Evolutionary conservation across 1,284 basidiomycete species (phyloP).

Genomic region (Heterobasidion parviporum): DNA sequence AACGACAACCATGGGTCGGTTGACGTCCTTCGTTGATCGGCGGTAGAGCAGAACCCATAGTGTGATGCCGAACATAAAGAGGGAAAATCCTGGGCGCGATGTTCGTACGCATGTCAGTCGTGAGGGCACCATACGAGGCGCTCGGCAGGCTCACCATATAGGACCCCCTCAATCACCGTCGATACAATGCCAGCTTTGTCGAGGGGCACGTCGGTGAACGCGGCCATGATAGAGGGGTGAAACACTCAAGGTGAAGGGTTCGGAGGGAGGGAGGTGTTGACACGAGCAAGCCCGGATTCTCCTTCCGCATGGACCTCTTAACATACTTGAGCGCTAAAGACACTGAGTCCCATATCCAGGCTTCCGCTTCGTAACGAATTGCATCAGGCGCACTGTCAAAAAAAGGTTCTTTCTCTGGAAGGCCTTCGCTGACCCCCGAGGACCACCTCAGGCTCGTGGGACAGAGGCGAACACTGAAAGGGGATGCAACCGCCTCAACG

Average conservation of each 20-base stretch:
- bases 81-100: constrained; percentile 17
- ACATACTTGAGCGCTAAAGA: no score
- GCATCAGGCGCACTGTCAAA: no score
- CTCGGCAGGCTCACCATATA: constrained; percentile 14
- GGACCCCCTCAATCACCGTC: constrained; percentile 17
- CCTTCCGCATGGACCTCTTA: no score
- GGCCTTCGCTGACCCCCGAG: no score
- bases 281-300: no score
- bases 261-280: no score
- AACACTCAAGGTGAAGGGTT: no score
- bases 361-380: no score
- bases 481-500: no score
- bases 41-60: constrained; percentile 19
- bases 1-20: constrained; percentile 10
- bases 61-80: constrained; percentile 20
- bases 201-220: background rate
- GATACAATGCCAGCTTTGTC: constrained; percentile 15
- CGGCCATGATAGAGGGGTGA: background rate
- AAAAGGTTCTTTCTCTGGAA: no score
- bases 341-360: background rate
- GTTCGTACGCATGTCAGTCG: background rate
- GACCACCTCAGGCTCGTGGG: no score
- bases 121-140: background rate
- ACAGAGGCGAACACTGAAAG: no score
- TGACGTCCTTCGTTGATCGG: constrained; percentile 11